Conservation (phyloP, 768 basidiomycete species). For the Lentinula raphanica region DNA sequence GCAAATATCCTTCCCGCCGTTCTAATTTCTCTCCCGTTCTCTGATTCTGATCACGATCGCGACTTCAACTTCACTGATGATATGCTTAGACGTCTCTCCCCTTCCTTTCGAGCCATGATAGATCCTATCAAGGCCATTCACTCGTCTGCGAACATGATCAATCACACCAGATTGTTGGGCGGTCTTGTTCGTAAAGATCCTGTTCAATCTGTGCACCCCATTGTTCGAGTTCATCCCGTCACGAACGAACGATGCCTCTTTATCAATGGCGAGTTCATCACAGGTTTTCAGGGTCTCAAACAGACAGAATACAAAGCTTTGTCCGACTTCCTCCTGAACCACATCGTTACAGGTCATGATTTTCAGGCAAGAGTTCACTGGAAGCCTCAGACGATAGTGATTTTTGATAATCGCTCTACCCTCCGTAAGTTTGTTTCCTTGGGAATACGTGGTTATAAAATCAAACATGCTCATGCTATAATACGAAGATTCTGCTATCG, state of each 20-base stretch:
- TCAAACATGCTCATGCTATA: too few species aligned
- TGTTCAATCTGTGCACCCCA: constrained; percentile 21
- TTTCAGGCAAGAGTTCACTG: constrained; percentile 22
- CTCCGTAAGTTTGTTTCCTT: constrained; percentile 5
- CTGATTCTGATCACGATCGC: background rate
- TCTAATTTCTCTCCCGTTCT: background rate
- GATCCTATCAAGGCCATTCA: constrained; percentile 20
- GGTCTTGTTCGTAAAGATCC: constrained; percentile 25
- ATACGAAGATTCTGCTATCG: constrained; percentile 14
- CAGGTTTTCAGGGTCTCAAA: constrained; percentile 20
- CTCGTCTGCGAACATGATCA: constrained; percentile 21
- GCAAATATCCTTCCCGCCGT: background rate
- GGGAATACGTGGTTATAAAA: too few species aligned
- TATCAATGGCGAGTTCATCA: constrained; percentile 25
- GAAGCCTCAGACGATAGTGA: constrained; percentile 19
- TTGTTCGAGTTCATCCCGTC: constrained; percentile 26
- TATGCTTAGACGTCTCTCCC: constrained; percentile 1
- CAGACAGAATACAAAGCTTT: constrained; percentile 19
- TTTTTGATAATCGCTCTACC: constrained; percentile 9
- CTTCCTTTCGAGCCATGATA: background rate
- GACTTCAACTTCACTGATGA: background rate
- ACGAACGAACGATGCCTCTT: constrained; percentile 21
- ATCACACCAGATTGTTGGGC: constrained; percentile 15
- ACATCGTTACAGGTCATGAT: constrained; percentile 20
- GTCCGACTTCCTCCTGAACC: constrained; percentile 20